phyloP scores from a whole-genome alignment of 1,284 basidiomycete species.

The Chiua sp. region DNA sequence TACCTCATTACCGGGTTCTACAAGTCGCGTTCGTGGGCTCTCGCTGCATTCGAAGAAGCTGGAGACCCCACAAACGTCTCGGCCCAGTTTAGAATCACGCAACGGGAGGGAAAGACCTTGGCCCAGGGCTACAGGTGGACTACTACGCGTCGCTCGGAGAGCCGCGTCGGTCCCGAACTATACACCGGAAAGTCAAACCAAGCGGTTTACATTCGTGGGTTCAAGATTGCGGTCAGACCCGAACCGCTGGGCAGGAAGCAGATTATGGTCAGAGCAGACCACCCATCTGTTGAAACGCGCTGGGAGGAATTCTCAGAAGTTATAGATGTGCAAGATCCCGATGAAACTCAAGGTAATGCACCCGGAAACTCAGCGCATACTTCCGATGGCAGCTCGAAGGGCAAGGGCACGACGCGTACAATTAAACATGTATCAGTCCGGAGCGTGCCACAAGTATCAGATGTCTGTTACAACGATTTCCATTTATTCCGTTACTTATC shows the following conservation, averaged over 20 bases:
- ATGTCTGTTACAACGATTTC: not conserved
- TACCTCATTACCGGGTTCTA: slow-evolving; percentile 4
- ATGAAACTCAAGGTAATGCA: not conserved
- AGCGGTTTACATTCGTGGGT: not conserved
- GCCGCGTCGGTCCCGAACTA: not conserved
- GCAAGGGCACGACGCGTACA: not conserved
- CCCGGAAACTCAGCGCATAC: not conserved
- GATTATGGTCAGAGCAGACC: not conserved
- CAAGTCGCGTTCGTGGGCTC: not conserved
- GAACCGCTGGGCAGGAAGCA: not conserved
- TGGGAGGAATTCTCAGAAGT: not conserved
- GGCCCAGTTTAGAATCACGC: not conserved
- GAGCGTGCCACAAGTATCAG: not conserved
- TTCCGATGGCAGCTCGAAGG: not conserved
- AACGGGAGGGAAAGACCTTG: not conserved
- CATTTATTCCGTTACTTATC: not conserved
- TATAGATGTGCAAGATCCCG: not conserved
- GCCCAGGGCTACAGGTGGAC: not conserved
- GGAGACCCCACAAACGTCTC: not conserved
- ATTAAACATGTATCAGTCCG: not conserved
- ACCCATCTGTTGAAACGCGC: not conserved
- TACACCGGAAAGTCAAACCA: not conserved
- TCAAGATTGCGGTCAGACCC: not conserved
- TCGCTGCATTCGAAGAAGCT: slow-evolving; percentile 1
- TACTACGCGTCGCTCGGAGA: not conserved